Conservation (phyloP, 108 stramenopile genomes). For the Conticribra weissflogii region DNA sequence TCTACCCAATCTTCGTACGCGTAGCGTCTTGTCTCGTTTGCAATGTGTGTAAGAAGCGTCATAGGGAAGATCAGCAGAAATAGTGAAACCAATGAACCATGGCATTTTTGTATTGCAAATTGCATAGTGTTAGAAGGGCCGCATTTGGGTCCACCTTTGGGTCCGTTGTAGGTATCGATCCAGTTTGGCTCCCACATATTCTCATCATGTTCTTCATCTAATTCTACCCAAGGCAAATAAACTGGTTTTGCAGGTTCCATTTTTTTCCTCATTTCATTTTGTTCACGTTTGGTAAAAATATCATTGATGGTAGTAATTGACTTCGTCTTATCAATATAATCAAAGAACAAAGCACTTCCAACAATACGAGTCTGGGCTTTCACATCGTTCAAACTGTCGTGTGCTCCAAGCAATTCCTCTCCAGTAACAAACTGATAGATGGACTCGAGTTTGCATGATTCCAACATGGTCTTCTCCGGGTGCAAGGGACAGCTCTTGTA, state of each 20-base stretch:
- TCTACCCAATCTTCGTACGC: conserved; percentile 11
- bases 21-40: not conserved
- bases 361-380: not conserved
- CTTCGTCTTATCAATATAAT: not conserved
- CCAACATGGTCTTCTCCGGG: not conserved
- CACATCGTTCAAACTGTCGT: not conserved
- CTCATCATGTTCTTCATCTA: not conserved
- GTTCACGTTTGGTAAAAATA: not conserved
- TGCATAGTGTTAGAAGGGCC: conserved; percentile 6
- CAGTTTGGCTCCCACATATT: not conserved
- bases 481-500: not conserved
- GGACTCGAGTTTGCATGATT: not conserved
- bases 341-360: not conserved
- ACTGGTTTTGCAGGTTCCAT: no score
- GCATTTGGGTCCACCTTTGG: not conserved
- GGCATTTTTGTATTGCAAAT: not conserved
- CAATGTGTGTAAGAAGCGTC: not conserved
- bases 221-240: not conserved
- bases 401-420: not conserved
- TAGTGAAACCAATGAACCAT: not conserved
- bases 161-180: not conserved
- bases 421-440: not conserved
- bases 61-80: conserved; percentile 1
- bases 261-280: not conserved
- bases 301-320: not conserved